Conservation (phyloP, 257 asterid genomes). For the Henckelia pumila region DNA sequence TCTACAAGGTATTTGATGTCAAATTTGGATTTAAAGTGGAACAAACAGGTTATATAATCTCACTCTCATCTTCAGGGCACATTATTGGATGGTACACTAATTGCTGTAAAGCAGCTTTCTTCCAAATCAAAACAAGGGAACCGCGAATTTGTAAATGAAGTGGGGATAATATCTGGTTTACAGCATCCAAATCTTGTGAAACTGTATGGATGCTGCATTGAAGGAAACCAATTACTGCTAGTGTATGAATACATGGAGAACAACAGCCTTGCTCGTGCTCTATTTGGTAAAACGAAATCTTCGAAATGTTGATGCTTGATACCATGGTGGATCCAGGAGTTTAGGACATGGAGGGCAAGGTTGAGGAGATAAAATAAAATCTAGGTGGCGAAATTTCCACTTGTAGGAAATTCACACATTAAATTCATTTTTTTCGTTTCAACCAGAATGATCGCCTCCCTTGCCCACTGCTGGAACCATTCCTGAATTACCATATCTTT, state of each 20-base stretch:
- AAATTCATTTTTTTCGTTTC: background rate
- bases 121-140: conserved; percentile 65
- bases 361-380: background rate
- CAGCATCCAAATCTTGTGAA: conserved; percentile 66
- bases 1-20: conserved; percentile 44
- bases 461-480: background rate
- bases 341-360: background rate
- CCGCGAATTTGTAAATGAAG: conserved; percentile 61
- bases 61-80: conserved; percentile 43
- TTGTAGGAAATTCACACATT: no score
- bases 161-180: conserved; percentile 60
- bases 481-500: background rate
- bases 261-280: conserved; percentile 54
- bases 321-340: background rate
- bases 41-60: background rate
- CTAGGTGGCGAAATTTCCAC: background rate
- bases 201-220: conserved; percentile 68
- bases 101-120: conserved; percentile 71
- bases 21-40: conserved; percentile 4
- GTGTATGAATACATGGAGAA: conserved; percentile 73
- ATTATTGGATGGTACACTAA: conserved; percentile 45
- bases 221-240: conserved; percentile 54
- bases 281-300: conserved; percentile 40
- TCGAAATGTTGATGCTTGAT: background rate
- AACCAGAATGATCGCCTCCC: background rate